Conservation (phyloP, 306 rosid species). For the Rosa rugosa region DNA sequence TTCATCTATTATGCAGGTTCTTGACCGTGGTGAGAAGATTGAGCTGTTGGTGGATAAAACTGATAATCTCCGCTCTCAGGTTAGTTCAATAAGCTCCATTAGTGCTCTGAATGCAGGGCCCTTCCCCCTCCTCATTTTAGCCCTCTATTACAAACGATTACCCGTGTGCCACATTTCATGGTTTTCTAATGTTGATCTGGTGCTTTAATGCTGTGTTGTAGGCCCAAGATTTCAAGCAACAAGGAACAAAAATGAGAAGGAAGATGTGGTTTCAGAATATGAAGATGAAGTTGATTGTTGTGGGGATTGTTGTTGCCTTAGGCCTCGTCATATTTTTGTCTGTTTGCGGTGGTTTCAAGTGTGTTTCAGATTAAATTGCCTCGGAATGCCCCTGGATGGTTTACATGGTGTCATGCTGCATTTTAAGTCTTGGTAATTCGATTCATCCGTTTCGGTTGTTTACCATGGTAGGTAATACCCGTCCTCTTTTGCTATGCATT, state of each 20-base stretch:
- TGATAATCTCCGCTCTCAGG: constrained; percentile 97
- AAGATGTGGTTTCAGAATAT: constrained; percentile 95
- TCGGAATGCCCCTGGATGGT: neutral
- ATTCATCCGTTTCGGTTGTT: constrained; percentile 15
- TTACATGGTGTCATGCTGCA: neutral
- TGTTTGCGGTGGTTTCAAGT: constrained; percentile 62
- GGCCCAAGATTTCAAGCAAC: constrained; percentile 85
- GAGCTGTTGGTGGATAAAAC: constrained; percentile 93
- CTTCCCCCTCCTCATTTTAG: neutral
- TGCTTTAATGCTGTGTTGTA: constrained; percentile 26
- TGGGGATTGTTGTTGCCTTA: constrained; percentile 54
- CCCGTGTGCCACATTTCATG: neutral
- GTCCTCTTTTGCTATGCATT: constrained; percentile 23
- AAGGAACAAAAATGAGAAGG: constrained; percentile 73
- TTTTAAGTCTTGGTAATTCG: neutral
- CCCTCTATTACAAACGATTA: too few species aligned
- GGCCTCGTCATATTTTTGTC: constrained; percentile 63
- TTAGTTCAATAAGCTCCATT: constrained; percentile 23
- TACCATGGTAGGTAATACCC: constrained; percentile 16
- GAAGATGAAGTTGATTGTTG: constrained; percentile 84
- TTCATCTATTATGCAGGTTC: constrained; percentile 55
- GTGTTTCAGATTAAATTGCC: constrained; percentile 23
- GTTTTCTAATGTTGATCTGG: neutral
- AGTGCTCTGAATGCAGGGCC: neutral
- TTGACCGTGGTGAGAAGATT: constrained; percentile 96